Conservation (phyloP, 2,329 filamentous ascomycete species). For the Cylindrodendrum hubeiense region DNA sequence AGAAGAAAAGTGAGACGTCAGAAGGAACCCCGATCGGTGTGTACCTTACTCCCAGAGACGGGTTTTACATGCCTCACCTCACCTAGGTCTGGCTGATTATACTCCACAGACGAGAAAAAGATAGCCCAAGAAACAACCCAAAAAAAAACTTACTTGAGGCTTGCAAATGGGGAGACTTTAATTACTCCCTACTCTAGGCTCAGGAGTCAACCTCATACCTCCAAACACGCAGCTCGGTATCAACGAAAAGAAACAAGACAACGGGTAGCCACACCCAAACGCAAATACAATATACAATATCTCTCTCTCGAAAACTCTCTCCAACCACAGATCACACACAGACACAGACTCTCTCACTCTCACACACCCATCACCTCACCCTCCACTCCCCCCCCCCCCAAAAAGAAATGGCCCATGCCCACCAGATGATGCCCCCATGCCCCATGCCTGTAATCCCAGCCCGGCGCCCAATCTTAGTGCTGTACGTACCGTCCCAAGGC, state of each 20-base stretch:
- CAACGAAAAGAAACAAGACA: not conserved
- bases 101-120: not conserved
- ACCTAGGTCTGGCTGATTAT: not conserved
- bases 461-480: constrained; percentile 34
- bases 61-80: not conserved
- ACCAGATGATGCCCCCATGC: constrained; percentile 18
- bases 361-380: constrained; percentile 10
- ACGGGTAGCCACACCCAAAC: not conserved
- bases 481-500: constrained; percentile 20
- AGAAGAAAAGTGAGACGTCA: constrained; percentile 11
- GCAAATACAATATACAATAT: not conserved
- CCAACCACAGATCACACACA: not conserved
- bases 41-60: not conserved
- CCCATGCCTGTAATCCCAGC: constrained; percentile 30
- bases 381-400: constrained; percentile 14
- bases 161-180: not conserved
- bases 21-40: not conserved
- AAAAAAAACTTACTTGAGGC: not conserved
- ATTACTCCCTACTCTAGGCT: not conserved
- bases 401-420: constrained; percentile 27
- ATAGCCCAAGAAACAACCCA: not conserved
- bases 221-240: not conserved
- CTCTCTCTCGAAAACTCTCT: not conserved
- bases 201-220: not conserved
- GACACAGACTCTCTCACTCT: not conserved